A percentile compares a stretch with the other conserved stretches of the same genome.
Evolutionary conservation across 148 eudicot species (phyloP).

Genomic region (Camellia lanceoleosa): DNA sequence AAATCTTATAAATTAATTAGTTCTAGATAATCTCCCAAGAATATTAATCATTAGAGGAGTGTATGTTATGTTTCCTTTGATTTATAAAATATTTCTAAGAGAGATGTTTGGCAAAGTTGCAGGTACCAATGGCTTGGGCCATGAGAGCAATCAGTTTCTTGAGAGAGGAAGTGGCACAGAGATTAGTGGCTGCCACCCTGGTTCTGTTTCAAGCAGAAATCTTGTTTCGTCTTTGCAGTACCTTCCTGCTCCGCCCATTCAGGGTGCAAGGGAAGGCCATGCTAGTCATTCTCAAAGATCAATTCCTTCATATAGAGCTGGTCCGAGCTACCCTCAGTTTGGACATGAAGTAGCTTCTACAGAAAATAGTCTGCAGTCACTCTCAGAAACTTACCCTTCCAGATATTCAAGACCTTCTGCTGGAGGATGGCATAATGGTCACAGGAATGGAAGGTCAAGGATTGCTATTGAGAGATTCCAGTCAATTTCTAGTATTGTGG

Average conservation of each 20-base stretch:
- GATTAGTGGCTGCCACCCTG: slow-evolving; percentile 10
- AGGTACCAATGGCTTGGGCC: slow-evolving; percentile 22
- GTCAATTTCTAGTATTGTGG: slow-evolving; percentile 18
- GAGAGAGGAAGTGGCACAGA: slow-evolving; percentile 22
- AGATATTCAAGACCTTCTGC: slow-evolving; percentile 25
- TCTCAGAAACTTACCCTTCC: slow-evolving; percentile 17
- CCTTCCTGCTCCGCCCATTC: slow-evolving; percentile 16
- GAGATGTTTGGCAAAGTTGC: slow-evolving; percentile 5
- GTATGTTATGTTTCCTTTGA: not conserved
- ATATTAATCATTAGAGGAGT: not conserved
- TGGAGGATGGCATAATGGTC: slow-evolving; percentile 26
- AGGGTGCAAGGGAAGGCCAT: slow-evolving; percentile 18
- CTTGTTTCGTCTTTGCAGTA: slow-evolving; percentile 23
- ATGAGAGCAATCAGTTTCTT: slow-evolving; percentile 20
- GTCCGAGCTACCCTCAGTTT: slow-evolving; percentile 13
- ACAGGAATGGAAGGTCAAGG: slow-evolving; percentile 30
- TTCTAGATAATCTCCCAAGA: not conserved
- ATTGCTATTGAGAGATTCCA: slow-evolving; percentile 26
- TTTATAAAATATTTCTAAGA: not conserved
- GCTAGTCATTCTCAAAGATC: slow-evolving; percentile 19
- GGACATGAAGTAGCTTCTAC: slow-evolving; percentile 21
- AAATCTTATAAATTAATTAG: not conserved
- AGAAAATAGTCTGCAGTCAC: slow-evolving; percentile 15
- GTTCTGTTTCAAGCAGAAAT: slow-evolving; percentile 18
- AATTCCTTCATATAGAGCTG: slow-evolving; percentile 21